Evolutionary conservation across 768 basidiomycete species (phyloP).

Genomic region (Amanita inopinata): DNA sequence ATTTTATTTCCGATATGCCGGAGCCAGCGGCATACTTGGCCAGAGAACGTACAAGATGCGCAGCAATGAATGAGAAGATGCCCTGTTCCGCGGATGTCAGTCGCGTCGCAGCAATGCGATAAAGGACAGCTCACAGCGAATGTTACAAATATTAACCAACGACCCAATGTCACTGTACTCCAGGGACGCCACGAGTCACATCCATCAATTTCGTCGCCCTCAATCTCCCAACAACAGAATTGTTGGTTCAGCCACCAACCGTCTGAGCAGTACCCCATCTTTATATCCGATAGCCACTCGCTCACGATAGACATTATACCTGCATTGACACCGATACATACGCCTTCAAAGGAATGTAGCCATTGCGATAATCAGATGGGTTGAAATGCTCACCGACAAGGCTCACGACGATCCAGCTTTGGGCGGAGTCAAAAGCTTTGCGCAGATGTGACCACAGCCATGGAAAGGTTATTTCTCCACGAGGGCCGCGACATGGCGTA

Average conservation of each 20-base stretch:
- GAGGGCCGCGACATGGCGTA: conserved; percentile 32
- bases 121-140: conserved; percentile 93
- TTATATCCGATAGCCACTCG: conserved; percentile 96
- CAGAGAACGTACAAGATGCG: conserved; percentile 79
- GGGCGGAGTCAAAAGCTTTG: conserved; percentile 56
- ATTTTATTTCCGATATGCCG: conserved; percentile 98
- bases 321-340: conserved; percentile 89
- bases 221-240: conserved; percentile 98
- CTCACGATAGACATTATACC: conserved; percentile 92
- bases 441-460: conserved; percentile 57
- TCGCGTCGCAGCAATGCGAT: too few species aligned
- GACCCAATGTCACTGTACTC: conserved; percentile 60
- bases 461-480: conserved; percentile 38
- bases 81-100: conserved; percentile 37
- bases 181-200: conserved; percentile 93
- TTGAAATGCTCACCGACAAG: conserved; percentile 63
- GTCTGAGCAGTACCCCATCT: conserved; percentile 93
- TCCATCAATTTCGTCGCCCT: conserved; percentile 63
- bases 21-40: conserved; percentile 96
- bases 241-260: conserved; percentile 99
- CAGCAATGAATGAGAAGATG: conserved; percentile 75
- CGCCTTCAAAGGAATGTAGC: conserved; percentile 37
- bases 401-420: conserved; percentile 89
- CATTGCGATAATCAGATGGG: neutral
- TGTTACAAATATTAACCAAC: conserved; percentile 79